Evolutionary conservation across 192 early-diverging fungal species (phyloP).

Genomic region (Coemansia sp.): DNA sequence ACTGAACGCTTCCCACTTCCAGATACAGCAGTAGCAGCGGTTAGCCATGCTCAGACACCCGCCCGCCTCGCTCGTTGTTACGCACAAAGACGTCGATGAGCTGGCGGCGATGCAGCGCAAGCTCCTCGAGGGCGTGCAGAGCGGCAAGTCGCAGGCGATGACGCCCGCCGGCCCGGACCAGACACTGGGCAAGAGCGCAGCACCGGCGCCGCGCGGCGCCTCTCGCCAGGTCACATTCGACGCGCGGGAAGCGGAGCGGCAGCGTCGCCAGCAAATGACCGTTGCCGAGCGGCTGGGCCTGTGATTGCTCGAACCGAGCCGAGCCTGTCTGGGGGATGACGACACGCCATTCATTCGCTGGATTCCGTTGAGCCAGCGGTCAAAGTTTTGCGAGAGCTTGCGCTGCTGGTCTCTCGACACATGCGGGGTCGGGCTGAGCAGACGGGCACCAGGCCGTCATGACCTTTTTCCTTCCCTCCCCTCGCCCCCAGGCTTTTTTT

Average conservation of each 20-base stretch:
- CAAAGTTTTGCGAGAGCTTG: no score
- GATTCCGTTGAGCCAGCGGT: no score
- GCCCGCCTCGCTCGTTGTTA: conserved; percentile 23
- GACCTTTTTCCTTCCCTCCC: no score
- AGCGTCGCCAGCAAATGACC: conserved; percentile 31
- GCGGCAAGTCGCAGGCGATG: not conserved
- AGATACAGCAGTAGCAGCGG: no score
- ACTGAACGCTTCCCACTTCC: no score
- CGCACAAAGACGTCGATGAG: conserved; percentile 46
- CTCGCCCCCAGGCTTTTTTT: no score
- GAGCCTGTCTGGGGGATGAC: not conserved
- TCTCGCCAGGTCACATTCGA: conserved; percentile 7
- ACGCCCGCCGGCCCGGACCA: not conserved
- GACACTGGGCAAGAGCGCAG: not conserved
- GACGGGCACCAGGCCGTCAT: no score
- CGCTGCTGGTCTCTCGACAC: no score
- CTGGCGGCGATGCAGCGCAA: conserved; percentile 33
- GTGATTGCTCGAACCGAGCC: not conserved
- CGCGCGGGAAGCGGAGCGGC: conserved; percentile 9
- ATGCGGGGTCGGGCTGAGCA: no score
- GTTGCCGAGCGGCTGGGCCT: conserved; percentile 31
- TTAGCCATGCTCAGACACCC: conserved; percentile 37
- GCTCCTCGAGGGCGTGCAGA: conserved; percentile 25
- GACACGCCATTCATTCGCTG: not conserved
- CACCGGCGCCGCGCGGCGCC: not conserved